Evolutionary conservation across 129 eudicot genomes (phyloP), one percentile per base, ranked within the genome.

Genomic region (Tagetes patula): DNA sequence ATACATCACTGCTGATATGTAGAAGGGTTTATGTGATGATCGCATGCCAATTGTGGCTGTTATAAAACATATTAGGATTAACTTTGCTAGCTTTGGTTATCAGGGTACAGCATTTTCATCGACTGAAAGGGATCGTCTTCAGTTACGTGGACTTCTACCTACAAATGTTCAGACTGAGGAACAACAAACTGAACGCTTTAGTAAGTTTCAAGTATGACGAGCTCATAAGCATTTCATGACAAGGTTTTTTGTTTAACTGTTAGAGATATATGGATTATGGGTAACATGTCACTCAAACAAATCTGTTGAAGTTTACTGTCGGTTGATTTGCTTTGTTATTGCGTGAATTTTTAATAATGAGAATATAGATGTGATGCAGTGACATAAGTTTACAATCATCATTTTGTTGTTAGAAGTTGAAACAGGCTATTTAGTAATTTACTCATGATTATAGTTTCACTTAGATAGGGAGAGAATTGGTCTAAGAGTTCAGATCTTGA

Each of bases 121-220:
- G 92, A 93, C 96, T 5, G 98, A 93, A 78, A 85, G 98, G 69
- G 96, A 93, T 69, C 96, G 98, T 60, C 92, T 93, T 77, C 86
- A 93, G 50, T 92, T 93, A 71, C 98, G 98, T 58, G 98, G 98
- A 41, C 89, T 93, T 75, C 89, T 93, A 75, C 98, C 98, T 59
- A 86, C 98, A 72, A 90, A 83, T 83, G 86, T 89, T 67, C 83
- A 82, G 92, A 78, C 89, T 0, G 72, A 85, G 34, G 87, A 93
- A 72, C 96, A 93, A 72, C 98, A 93, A 83, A 86, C 81, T 70
- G 96, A 84, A 39, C 96, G 96, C 13, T 93, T 93, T 70, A 90
- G 98, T 93, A 82, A 85, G 88, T 88, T 70, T 38, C 31, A 48
- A 60, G 39, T 1, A 27, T 62, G 52, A 47, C 49, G 38, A 69